phyloP scores from a whole-genome alignment of 2,329 filamentous ascomycete species.

The Penicillium nordicum region DNA sequence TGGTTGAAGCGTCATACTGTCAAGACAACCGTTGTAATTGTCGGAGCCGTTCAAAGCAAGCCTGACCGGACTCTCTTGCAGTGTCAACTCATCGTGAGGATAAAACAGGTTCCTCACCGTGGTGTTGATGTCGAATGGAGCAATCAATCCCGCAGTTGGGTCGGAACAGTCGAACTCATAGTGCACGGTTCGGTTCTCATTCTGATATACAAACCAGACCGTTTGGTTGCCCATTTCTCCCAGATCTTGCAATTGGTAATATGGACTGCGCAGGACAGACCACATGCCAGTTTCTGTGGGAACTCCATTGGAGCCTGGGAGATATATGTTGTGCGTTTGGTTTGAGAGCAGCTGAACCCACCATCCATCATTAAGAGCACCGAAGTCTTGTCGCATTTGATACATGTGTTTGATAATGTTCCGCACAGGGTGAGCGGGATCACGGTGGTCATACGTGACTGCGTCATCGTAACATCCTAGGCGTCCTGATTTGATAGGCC shows the following conservation, averaged over 20 bases:
- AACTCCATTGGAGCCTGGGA: slow-evolving; percentile 52
- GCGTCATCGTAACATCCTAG: slow-evolving; percentile 56
- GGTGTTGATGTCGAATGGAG: slow-evolving; percentile 54
- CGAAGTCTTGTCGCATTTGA: slow-evolving; percentile 55
- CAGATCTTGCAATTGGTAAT: slow-evolving; percentile 53
- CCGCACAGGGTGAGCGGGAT: slow-evolving; percentile 59
- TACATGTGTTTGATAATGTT: slow-evolving; percentile 62
- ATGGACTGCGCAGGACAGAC: slow-evolving; percentile 55
- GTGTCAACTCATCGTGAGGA: slow-evolving; percentile 55
- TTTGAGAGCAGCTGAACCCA: slow-evolving; percentile 56
- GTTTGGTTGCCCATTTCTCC: slow-evolving; percentile 45
- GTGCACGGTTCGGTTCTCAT: slow-evolving; percentile 47
- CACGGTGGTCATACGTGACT: slow-evolving; percentile 59
- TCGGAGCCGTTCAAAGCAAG: slow-evolving; percentile 49
- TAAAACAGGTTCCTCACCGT: slow-evolving; percentile 63
- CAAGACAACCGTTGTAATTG: slow-evolving; percentile 55
- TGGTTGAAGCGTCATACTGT: slow-evolving; percentile 50
- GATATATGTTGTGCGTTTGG: slow-evolving; percentile 50
- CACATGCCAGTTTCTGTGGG: slow-evolving; percentile 59
- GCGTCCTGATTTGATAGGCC: slow-evolving; percentile 54
- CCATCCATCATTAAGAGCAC: slow-evolving; percentile 59
- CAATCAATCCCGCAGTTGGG: slow-evolving; percentile 49
- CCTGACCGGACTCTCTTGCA: slow-evolving; percentile 47
- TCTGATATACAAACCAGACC: slow-evolving; percentile 47
- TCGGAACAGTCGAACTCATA: slow-evolving; percentile 59